phyloP scores from a whole-genome alignment of 2,329 filamentous ascomycete genomes.

The Penicillium sp. region DNA sequence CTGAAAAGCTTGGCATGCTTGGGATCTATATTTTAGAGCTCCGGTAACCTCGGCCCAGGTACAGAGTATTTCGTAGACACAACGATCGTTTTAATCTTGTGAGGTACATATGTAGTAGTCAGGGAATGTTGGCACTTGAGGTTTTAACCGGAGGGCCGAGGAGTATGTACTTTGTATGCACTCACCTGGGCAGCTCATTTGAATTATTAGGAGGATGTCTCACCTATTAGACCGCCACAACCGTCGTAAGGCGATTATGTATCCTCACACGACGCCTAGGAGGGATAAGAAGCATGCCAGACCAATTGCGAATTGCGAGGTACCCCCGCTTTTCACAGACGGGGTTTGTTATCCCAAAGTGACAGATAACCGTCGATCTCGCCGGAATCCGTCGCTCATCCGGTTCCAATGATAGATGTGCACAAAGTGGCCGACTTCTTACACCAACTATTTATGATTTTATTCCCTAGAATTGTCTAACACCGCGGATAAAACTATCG shows the following conservation, averaged over 20 bases:
- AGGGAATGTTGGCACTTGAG: background rate
- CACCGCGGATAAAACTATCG: background rate
- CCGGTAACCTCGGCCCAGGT: background rate
- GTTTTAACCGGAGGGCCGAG: background rate
- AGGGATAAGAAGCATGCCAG: conserved; percentile 1
- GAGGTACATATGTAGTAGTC: background rate
- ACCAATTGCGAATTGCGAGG: background rate
- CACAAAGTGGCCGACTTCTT: background rate
- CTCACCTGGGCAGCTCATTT: too few relatives aligned
- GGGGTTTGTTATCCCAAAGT: background rate
- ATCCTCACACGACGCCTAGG: background rate
- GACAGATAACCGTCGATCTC: conserved; percentile 1
- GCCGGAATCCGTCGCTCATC: conserved; percentile 9
- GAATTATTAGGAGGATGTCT: background rate
- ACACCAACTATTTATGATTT: background rate
- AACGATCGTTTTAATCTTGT: background rate
- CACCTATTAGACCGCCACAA: background rate
- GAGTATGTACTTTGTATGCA: background rate
- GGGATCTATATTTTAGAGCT: background rate
- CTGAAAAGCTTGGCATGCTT: background rate
- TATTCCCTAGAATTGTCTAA: background rate
- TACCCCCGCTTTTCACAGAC: background rate
- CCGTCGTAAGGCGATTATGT: background rate
- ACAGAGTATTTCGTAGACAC: background rate
- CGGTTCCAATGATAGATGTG: background rate